Base-by-base conservation (phyloP, 73 alveolate species). In the Tetrahymena borealis region DNA sequence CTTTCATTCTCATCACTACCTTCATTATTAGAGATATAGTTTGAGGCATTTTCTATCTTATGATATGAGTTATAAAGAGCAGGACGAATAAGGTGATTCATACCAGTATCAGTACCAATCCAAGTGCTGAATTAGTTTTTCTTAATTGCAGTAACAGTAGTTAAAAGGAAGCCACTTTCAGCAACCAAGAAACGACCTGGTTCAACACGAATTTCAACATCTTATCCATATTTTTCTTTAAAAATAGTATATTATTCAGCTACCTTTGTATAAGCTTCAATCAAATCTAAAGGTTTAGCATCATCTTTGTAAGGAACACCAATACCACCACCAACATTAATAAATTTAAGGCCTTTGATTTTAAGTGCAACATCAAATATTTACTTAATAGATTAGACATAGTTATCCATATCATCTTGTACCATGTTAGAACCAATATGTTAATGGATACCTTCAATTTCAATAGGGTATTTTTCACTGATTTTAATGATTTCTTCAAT, bases 131-230 rank as follows among this genome's bases (percentile, higher is more conserved):
- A 37, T 41, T 39, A 24, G 39, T 93, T 93, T 12, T 32, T 38
- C 38, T 93, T 93, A 11, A 91, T 90, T 5, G 96, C 94, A 40
- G 91, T 33, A 6, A 93, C 96, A 20, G 90, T 40, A 38, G 94
- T 42, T 7, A 93, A 33, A 79, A 93, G 91, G 15, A 18, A 24
- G 7, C 96, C 94, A 38, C 93, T 39, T 20, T 93, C 96, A 91
- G 96, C 96, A 18, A 93, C 90, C 16, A 93, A 77, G 91, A 78
- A 93, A 32, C 96, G 91, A 18, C 96, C 96, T 36, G 96, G 96
- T 35, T 93, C 96, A 18, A 93, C 85, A 60, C 85, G 85, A 16
- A 60, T 60, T 60, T 91, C 37, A 38, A 90, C 77, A 91, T 24
- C 38, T 37, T 93, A 13, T 37, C 90, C 90, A 36, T 91, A 24